Evolutionary conservation across 2,329 filamentous ascomycete genomes (phyloP), one percentile per base, ranked within the genome.

Genomic region (Zymoseptoria tritici): DNA sequence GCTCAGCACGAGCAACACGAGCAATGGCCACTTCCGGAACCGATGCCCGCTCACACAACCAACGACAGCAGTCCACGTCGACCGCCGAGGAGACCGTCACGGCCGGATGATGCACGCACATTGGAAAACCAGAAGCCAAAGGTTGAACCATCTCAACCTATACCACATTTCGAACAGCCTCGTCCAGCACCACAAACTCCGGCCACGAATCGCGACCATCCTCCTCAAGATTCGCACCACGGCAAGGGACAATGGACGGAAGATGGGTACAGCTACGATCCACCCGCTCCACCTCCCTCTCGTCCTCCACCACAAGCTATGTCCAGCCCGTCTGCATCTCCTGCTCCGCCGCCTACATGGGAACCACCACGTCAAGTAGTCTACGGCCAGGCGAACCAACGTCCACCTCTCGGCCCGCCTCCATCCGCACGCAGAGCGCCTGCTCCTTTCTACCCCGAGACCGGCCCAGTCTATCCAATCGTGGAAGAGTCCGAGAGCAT

Each of bases 391-490:
- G 64, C 60, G 29, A 74, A 74, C 55, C 73, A 74, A 9, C 68
- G 71, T 20, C 75, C 76, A 9, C 76, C 74, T 55, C 68, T 80
- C 36, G 78, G 78, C 3, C 78, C 78, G 21, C 78, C 78, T n/a
- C 78, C 78, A 1, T 79, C 77, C 1, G 73, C 78, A 6, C 71
- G 79, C 26, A 70, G 76, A 71, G 79, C 78, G 4, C 79, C 78
- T 8, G 74, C 76, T 4, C 78, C 76, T 0, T 80, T 80, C 64
- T 81, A 81, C 60, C 77, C 77, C 1, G 77, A 79, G 60, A 70
- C 75, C 57, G 77, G 75, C 0, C 77, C 76, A 24, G 79, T 81
- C 24, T 76, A 78, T 31, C 78, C 79, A 2, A 81, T 81, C 55
- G 74, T 71, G 3, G 79, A 81, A 68, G 79, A 81, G 62, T 73